Evolutionary conservation across 306 rosid genomes (phyloP), one percentile per base, ranked within the genome.

Genomic region (Betula pendula): DNA sequence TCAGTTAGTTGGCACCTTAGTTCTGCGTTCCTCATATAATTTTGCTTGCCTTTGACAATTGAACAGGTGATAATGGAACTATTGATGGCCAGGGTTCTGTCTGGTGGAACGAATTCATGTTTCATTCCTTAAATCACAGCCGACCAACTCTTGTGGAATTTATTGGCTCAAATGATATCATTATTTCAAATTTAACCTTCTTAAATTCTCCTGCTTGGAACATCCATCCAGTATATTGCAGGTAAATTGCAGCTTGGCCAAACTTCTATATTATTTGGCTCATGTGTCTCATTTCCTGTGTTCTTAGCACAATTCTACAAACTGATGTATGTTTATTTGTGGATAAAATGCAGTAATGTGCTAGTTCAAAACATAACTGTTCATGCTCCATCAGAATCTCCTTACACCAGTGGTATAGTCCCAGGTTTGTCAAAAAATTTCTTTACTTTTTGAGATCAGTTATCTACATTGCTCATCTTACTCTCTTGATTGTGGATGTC

Each of bases 221-320:
- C 80, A 83, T 91, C 68, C 96, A 91, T 85, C 90, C 93, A 5
- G 86, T 86, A 47, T 91, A 91, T 80, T 91, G 96, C 91, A 85
- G 93, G 96, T 88, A 73, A 67, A 20, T 27, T 40, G 11, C 0
- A 13, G 45, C 10, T 45, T 2, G 10, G 75, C 58, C 15, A 35
- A 73, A 35, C 49, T 52, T n/a, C 27, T 35, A 27, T 20, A n/a
- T 53, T 77, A 74, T n/a, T 33, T 58, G 47, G 35, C 14, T 56
- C 31, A 19, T 45, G 17, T 33, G 12, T 68, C 38, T 29, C 43
- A 25, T 15, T 53, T 16, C 51, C 8, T 38, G n/a, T 62, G 65
- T 58, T 16, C 60, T n/a, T n/a, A n/a, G n/a, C n/a, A n/a, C n/a
- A n/a, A n/a, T 16, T 50, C 47, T 14, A 63, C 38, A 27, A 35